phyloP scores from a whole-genome alignment of 805 yeast genomes.

The Naumovozyma dairenensis region DNA sequence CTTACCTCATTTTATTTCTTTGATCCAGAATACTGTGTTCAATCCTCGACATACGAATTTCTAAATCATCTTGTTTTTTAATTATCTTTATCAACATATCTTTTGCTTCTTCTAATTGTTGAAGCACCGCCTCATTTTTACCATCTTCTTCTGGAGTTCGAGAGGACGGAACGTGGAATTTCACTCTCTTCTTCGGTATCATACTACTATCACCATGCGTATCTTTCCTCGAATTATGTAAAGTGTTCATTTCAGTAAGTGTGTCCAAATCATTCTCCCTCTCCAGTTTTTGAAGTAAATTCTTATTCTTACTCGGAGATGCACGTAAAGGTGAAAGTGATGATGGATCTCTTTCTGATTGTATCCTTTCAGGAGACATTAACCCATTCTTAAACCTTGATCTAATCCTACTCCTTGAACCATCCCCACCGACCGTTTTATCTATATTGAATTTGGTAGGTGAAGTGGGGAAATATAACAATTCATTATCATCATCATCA shows the following conservation, averaged over 20 bases:
- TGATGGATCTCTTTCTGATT: neutral
- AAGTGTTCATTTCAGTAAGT: conserved; percentile 3
- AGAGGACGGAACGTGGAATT: conserved; percentile 24
- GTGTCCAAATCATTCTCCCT: conserved; percentile 4
- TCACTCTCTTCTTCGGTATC: conserved; percentile 22
- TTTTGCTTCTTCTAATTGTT: conserved; percentile 9
- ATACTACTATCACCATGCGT: too few species aligned
- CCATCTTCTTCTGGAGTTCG: conserved; percentile 10
- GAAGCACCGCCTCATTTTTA: conserved; percentile 4
- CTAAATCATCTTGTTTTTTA: conserved; percentile 12
- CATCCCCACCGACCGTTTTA: conserved; percentile 22
- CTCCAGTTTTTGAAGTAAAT: conserved; percentile 11
- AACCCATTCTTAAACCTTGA: conserved; percentile 23
- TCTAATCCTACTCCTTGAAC: conserved; percentile 20
- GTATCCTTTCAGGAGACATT: conserved; percentile 16
- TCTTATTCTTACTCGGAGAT: conserved; percentile 7
- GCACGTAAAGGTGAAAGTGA: neutral
- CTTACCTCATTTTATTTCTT: too few species aligned
- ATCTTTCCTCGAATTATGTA: conserved; percentile 2
- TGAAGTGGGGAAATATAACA: neutral
- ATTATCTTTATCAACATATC: conserved; percentile 7
- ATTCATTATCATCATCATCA: too few species aligned
- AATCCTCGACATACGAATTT: too few species aligned
- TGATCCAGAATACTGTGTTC: too few species aligned
- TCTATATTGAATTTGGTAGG: conserved; percentile 6